Conservation (phyloP, 805 yeast species). For the Nakazawaea molendinolei region DNA sequence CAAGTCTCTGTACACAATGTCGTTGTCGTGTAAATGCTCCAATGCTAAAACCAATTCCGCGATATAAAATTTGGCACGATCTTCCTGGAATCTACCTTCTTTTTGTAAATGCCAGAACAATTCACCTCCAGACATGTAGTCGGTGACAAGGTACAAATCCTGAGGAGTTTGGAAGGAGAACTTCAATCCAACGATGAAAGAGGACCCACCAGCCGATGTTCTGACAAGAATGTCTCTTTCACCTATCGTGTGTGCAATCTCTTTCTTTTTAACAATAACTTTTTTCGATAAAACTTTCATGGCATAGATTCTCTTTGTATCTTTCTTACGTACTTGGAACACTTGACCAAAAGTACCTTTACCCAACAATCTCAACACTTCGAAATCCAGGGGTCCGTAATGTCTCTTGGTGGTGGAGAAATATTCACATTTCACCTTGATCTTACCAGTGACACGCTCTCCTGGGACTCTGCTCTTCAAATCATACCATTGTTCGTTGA, state of each 20-base stretch:
- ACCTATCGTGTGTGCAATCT: slow-evolving; percentile 96
- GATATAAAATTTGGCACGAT: slow-evolving; percentile 92
- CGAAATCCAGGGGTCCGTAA: slow-evolving; percentile 93
- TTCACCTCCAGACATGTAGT: slow-evolving; percentile 98
- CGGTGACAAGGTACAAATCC: slow-evolving; percentile 89
- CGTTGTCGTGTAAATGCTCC: slow-evolving; percentile 92
- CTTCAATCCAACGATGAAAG: slow-evolving; percentile 94
- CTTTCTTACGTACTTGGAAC: slow-evolving; percentile 88
- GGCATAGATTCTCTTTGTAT: slow-evolving; percentile 87
- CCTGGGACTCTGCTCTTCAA: slow-evolving; percentile 69
- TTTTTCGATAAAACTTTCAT: slow-evolving; percentile 95
- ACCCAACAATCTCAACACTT: slow-evolving; percentile 82
- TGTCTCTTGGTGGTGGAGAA: slow-evolving; percentile 63
- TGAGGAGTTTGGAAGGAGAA: slow-evolving; percentile 94
- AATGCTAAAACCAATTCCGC: slow-evolving; percentile 92
- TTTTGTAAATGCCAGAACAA: slow-evolving; percentile 94
- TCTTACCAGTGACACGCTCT: slow-evolving; percentile 71
- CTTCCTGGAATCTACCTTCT: slow-evolving; percentile 91
- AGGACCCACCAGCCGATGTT: slow-evolving; percentile 75
- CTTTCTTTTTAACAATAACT: slow-evolving; percentile 93
- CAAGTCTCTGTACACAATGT: slow-evolving; percentile 91
- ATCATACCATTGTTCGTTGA: slow-evolving; percentile 64
- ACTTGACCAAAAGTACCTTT: slow-evolving; percentile 98
- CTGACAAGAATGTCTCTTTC: slow-evolving; percentile 92
- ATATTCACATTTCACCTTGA: slow-evolving; percentile 70